Evolutionary conservation across 768 basidiomycete species (phyloP), one percentile per base, ranked within the genome.

Genomic region (Boletus huronensis): DNA sequence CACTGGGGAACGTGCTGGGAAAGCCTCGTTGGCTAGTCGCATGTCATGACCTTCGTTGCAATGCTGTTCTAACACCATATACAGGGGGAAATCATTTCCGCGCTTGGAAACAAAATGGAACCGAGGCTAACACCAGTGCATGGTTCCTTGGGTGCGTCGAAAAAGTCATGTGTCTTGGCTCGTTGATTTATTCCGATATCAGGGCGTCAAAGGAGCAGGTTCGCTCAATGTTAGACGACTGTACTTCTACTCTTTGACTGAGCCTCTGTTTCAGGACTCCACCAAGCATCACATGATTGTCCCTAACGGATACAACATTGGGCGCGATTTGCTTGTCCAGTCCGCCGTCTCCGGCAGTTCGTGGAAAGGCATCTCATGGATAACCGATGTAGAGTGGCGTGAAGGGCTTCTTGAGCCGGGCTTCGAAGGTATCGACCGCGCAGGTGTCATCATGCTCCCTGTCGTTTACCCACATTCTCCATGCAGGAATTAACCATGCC

Each of bases 1-100:
- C 72, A 85, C 34, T 85, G 83, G 79, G 92, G 92, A 26, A 90
- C 90, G 0, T 94, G 92, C 69, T 91, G 92, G 88, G 91, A 94
- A 76, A 90, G 83, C 62, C 69, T 93, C 23, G 78, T 84, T 59
- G 86, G 86, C 78, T 47, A 50, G 69, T 44, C 48, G 8, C 28
- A 57, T 29, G 21, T 23, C 1, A 13, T 31, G 10, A 11, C 48
- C n/a, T 31, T 35, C 13, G 31, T 47, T 16, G 7, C 35, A 26
- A n/a, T 28, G n/a, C 21, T 7, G 29, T 57, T 32, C 26, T 53
- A 43, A 57, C 44, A 43, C 48, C 41, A 29, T 21, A 28, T 48
- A 25, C 64, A 79, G 90, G 90, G n/a, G 92, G 91, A 2, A 85
- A 93, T 53, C 93, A 94, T 65, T 94, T 90, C 64, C 80, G 91